These are phyloP conservation scores for Fusarium armeniacum DNA, from an alignment of 2,329 filamentous ascomycete genomes.

Conservation along the genomic window DNA sequence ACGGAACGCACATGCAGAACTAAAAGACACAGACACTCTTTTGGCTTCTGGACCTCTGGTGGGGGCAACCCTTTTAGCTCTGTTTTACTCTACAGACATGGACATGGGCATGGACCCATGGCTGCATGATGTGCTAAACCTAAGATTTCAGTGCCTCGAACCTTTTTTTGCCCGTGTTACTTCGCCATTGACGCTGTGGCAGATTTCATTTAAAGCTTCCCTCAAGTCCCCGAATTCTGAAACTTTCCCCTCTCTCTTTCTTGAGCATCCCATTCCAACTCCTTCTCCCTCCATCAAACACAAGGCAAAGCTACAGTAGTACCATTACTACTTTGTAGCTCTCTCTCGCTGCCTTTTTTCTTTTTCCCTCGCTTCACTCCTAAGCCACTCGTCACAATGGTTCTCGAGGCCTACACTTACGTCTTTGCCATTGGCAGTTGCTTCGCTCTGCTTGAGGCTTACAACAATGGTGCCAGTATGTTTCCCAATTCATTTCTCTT, in stretches of 20 bases:
- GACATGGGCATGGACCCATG: neutral
- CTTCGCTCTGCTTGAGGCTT: slow-evolving; percentile 82
- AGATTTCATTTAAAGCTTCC: slow-evolving; percentile 39
- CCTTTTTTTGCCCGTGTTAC: neutral
- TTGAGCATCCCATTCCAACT: slow-evolving; percentile 36
- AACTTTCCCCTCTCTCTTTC: slow-evolving; percentile 8
- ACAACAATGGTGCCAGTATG: slow-evolving; percentile 84
- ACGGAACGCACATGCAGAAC: neutral
- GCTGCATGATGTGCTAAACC: neutral
- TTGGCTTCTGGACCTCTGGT: slow-evolving; percentile 24
- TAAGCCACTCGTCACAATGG: slow-evolving; percentile 61
- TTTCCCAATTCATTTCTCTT: slow-evolving; percentile 42
- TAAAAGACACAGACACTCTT: neutral
- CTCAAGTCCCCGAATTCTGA: slow-evolving; percentile 23
- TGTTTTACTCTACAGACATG: neutral
- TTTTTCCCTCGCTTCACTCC: neutral
- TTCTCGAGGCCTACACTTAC: slow-evolving; percentile 75
- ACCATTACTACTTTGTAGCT: slow-evolving; percentile 23
- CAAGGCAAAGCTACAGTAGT: slow-evolving; percentile 23
- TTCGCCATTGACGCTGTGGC: slow-evolving; percentile 1
- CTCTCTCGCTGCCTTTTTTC: neutral
- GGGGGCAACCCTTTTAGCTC: slow-evolving; percentile 18
- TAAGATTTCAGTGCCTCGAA: neutral
- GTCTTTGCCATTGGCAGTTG: slow-evolving; percentile 81
- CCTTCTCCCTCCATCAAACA: slow-evolving; percentile 2